These are phyloP conservation scores for Conringia planisiliqua DNA, from an alignment of 345 rosid species.

Conservation along the genomic window DNA sequence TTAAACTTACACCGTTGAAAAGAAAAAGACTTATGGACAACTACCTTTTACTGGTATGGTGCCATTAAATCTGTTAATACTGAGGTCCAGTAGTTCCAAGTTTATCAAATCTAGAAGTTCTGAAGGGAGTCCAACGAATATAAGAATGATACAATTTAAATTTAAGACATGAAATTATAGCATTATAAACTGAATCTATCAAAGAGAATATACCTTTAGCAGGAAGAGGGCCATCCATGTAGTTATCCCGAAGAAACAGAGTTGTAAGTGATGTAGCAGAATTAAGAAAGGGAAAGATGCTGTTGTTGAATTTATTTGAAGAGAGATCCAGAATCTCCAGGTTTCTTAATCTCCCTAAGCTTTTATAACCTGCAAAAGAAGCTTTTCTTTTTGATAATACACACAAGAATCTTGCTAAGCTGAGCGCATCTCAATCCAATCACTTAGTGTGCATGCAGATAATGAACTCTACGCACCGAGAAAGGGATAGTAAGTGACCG, in stretches of 20 bases:
- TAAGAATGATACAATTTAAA: neutral
- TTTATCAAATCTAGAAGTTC: neutral
- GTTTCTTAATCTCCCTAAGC: neutral
- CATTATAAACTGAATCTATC: neutral
- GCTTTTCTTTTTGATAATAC: neutral
- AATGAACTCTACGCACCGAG: neutral
- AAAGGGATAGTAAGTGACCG: neutral
- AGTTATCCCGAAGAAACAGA: neutral
- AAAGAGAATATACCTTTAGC: neutral
- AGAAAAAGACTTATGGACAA: neutral
- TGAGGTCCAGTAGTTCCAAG: neutral
- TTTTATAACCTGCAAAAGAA: conserved; percentile 1
- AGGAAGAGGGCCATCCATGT: neutral
- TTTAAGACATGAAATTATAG: neutral
- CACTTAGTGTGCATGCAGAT: neutral
- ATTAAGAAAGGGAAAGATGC: conserved; percentile 1
- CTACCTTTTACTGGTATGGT: neutral
- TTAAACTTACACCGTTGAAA: neutral
- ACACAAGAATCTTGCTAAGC: neutral
- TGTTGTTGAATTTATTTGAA: neutral
- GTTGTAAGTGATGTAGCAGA: conserved; percentile 12
- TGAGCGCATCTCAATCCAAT: neutral
- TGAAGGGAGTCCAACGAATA: neutral
- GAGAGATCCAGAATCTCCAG: conserved; percentile 3
- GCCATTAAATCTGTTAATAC: neutral